Conservation (phyloP, 179 eudicot species). For the Gypsophila paniculata region DNA sequence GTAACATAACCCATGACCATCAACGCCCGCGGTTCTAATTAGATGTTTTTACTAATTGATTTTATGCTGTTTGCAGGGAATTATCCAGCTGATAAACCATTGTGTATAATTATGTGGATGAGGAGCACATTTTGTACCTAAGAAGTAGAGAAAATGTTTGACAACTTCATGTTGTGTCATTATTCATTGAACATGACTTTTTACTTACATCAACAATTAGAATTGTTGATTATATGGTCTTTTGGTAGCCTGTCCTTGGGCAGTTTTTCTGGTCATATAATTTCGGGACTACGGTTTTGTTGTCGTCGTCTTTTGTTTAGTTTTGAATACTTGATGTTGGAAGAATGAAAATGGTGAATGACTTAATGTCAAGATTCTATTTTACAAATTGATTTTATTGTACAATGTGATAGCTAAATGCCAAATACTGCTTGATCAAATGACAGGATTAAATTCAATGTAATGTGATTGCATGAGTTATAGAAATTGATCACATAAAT, state of each 20-base stretch:
- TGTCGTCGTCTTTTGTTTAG: no score
- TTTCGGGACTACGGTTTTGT: no score
- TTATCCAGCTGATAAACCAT: no score
- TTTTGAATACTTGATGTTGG: conserved; percentile 11
- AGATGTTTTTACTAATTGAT: background rate
- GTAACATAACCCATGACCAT: no score
- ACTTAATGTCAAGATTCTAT: conserved; percentile 20
- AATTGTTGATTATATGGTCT: background rate
- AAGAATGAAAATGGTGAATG: conserved; percentile 1
- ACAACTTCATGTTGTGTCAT: no score
- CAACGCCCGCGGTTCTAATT: no score
- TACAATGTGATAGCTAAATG: background rate
- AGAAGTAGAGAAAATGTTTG: no score
- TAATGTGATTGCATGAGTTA: background rate
- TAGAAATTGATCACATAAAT: no score
- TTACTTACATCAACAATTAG: background rate
- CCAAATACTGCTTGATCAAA: background rate
- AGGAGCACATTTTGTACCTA: no score
- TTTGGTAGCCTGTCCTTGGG: background rate
- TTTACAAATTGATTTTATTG: conserved; percentile 6
- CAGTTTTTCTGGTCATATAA: background rate
- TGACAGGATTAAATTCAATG: background rate
- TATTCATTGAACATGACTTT: no score
- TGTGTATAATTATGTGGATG: no score
- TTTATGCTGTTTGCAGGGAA: no score